Conservation (phyloP, 768 basidiomycete genomes). For the Crassisporium funariophilum region DNA sequence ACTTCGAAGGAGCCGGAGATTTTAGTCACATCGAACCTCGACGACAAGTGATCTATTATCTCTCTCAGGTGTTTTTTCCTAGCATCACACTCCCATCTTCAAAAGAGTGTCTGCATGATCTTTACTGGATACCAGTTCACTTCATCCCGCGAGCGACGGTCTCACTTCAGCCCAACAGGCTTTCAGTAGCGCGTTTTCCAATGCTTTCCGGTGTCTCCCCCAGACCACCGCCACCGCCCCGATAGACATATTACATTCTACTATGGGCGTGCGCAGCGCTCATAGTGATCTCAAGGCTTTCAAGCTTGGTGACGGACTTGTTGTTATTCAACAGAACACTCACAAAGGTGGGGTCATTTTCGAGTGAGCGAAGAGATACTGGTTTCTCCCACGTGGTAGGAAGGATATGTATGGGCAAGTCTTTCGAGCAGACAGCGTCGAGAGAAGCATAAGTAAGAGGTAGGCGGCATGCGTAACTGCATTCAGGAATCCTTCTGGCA, state of each 20-base stretch:
- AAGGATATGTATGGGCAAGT: constrained; percentile 66
- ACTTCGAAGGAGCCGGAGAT: too few species aligned
- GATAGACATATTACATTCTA: constrained; percentile 29
- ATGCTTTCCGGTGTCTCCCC: too few species aligned
- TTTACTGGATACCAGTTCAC: too few species aligned
- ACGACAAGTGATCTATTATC: too few species aligned
- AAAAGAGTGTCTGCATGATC: too few species aligned
- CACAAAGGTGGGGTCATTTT: constrained; percentile 54
- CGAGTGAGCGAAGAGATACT: constrained; percentile 39
- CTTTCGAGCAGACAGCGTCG: constrained; percentile 57
- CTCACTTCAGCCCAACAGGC: too few species aligned
- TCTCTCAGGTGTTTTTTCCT: too few species aligned
- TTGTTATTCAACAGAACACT: constrained; percentile 61
- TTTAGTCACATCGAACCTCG: too few species aligned
- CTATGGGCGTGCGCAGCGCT: constrained; percentile 43
- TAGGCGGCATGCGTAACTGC: constrained; percentile 51
- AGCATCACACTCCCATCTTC: too few species aligned
- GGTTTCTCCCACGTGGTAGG: constrained; percentile 65
- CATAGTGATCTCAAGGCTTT: constrained; percentile 55
- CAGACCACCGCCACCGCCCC: background rate
- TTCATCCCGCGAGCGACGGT: too few species aligned
- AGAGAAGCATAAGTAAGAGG: constrained; percentile 70
- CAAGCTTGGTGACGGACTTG: constrained; percentile 62
- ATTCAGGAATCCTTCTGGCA: background rate
- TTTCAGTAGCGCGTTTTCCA: too few species aligned